Evolutionary conservation across 345 rosid genomes (phyloP).

Genomic region (Eucalyptus urophylla): DNA sequence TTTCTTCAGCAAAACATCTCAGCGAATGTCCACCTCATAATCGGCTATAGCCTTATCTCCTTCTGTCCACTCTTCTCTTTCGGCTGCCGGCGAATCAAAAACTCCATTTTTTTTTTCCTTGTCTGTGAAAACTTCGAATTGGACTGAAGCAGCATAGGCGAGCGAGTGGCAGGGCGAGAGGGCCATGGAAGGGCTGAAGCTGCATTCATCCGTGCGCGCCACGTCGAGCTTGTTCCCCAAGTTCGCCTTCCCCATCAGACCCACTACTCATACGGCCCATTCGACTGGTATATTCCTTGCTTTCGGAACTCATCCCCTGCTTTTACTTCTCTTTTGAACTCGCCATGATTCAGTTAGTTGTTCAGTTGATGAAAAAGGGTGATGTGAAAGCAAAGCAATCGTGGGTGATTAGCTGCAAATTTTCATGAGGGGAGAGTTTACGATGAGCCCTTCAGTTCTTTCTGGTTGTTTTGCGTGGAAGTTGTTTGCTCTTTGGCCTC

Average conservation of each 20-base stretch:
- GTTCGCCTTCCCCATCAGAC: neutral
- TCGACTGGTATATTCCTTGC: slow-evolving; percentile 9
- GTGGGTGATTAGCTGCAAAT: neutral
- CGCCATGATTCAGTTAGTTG: neutral
- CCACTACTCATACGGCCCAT: neutral
- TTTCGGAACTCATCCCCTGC: neutral
- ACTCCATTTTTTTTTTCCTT: neutral
- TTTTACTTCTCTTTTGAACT: neutral
- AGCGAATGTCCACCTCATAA: neutral
- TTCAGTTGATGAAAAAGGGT: neutral
- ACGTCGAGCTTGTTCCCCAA: slow-evolving; percentile 4
- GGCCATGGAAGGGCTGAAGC: slow-evolving; percentile 30
- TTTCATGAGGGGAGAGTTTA: neutral
- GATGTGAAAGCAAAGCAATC: neutral
- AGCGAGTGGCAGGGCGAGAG: neutral
- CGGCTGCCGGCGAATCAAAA: neutral
- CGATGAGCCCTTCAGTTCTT: neutral
- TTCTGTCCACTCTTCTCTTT: neutral
- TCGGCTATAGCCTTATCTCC: neutral
- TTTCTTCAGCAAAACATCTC: neutral
- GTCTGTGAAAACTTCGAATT: neutral
- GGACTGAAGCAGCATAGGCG: neutral
- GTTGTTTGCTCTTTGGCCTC: neutral
- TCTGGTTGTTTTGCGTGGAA: neutral
- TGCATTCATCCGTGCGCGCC: slow-evolving; percentile 11